These are phyloP conservation scores for Saitozyma sp. DNA, from an alignment of 768 basidiomycete species.

Conservation along the genomic window DNA sequence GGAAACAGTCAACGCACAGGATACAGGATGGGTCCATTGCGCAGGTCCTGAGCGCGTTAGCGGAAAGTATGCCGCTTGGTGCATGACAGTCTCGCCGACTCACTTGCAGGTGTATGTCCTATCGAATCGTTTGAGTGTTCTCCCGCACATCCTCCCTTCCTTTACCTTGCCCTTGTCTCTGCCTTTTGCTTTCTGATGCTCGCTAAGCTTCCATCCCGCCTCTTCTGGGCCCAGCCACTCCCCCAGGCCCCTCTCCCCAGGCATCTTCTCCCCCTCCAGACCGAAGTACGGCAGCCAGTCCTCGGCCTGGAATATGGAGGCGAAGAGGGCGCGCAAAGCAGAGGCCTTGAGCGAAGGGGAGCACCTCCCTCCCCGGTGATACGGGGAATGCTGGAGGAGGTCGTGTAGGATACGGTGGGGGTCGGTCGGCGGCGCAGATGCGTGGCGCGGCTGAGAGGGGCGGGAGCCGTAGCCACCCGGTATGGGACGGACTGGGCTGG, in stretches of 20 bases:
- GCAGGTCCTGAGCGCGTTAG: conserved; percentile 69
- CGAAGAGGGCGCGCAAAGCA: conserved; percentile 14
- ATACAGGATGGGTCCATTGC: conserved; percentile 86
- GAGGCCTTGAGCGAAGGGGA: neutral
- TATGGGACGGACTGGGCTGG: too few relatives aligned
- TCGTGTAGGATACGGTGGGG: conserved; percentile 22
- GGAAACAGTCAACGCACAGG: conserved; percentile 85
- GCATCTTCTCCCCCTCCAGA: conserved; percentile 10
- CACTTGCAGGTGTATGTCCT: conserved; percentile 49
- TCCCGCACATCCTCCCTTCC: conserved; percentile 39
- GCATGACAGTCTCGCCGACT: conserved; percentile 13
- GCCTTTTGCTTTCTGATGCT: neutral
- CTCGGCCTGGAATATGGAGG: conserved; percentile 6
- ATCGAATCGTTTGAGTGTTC: conserved; percentile 37
- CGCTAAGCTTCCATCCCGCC: conserved; percentile 6
- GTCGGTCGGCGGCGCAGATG: too few relatives aligned
- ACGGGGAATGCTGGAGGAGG: conserved; percentile 8
- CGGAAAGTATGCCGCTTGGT: neutral
- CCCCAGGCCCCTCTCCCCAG: neutral
- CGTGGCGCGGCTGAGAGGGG: too few relatives aligned
- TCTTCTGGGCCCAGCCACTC: conserved; percentile 7
- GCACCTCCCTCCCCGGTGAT: neutral
- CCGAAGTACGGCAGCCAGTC: conserved; percentile 16
- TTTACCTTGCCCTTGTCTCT: neutral
- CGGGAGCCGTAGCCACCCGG: too few relatives aligned